A percentile compares a stretch with the other conserved stretches of the same genome.
phyloP scores from a whole-genome alignment of 768 basidiomycete genomes.

The Calocybe gangraenosa region DNA sequence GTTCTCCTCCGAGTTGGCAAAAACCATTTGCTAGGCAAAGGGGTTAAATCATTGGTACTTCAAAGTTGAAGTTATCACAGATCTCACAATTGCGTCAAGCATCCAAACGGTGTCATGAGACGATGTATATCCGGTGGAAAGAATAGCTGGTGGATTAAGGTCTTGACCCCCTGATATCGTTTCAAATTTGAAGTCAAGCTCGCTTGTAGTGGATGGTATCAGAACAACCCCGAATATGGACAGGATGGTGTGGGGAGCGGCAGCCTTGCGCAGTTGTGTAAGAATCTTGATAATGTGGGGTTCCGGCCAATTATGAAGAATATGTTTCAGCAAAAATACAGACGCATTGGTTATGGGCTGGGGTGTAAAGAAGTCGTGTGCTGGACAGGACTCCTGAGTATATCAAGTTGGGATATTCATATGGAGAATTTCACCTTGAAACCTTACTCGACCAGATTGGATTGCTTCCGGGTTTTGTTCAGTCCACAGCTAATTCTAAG shows the following conservation, averaged over 20 bases:
- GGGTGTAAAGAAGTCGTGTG: slow-evolving; percentile 31
- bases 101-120: too few species aligned
- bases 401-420: not conserved
- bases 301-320: slow-evolving; percentile 39
- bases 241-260: slow-evolving; percentile 28
- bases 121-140: too few species aligned
- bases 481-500: slow-evolving; percentile 1
- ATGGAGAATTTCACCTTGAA: not conserved
- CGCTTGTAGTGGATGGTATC: too few species aligned
- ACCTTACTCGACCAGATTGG: not conserved
- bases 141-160: too few species aligned
- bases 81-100: too few species aligned
- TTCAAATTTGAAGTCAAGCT: too few species aligned
- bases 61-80: too few species aligned
- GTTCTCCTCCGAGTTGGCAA: too few species aligned
- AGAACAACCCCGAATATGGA: slow-evolving; percentile 24
- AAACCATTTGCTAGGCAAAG: too few species aligned
- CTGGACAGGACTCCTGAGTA: slow-evolving; percentile 9
- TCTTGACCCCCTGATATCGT: too few species aligned
- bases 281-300: slow-evolving; percentile 26
- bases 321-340: slow-evolving; percentile 31
- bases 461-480: slow-evolving; percentile 5
- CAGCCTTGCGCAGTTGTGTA: slow-evolving; percentile 26
- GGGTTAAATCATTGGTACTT: too few species aligned
- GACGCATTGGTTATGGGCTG: slow-evolving; percentile 31